Evolutionary conservation across 306 rosid species (phyloP).

Genomic region (Cicer bijugum): DNA sequence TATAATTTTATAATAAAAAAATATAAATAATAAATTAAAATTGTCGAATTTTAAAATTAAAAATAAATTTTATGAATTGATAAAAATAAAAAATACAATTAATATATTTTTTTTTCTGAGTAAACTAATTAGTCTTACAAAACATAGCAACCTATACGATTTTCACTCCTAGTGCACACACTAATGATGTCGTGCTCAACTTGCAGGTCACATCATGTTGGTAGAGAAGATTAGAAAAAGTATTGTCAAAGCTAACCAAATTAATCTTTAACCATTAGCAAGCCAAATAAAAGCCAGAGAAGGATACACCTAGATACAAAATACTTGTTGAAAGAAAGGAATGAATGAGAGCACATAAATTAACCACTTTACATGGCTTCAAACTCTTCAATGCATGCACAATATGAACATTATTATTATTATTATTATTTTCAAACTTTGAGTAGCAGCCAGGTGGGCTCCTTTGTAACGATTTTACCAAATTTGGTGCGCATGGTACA

Average conservation of each 20-base stretch:
- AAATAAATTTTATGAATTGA: too few relatives aligned
- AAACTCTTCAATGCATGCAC: slow-evolving; percentile 27
- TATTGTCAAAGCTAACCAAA: slow-evolving; percentile 30
- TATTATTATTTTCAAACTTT: too few relatives aligned
- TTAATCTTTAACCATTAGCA: slow-evolving; percentile 24
- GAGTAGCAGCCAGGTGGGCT: slow-evolving; percentile 56
- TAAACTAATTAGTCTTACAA: too few relatives aligned
- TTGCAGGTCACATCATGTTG: slow-evolving; percentile 20
- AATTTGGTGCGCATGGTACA: slow-evolving; percentile 69
- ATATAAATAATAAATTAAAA: too few relatives aligned
- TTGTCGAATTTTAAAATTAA: too few relatives aligned
- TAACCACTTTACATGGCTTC: slow-evolving; percentile 9
- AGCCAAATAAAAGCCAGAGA: slow-evolving; percentile 37
- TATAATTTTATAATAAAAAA: too few relatives aligned
- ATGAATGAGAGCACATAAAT: neutral
- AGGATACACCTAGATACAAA: slow-evolving; percentile 16
- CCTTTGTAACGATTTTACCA: slow-evolving; percentile 43
- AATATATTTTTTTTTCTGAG: too few relatives aligned
- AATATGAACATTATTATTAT: too few relatives aligned
- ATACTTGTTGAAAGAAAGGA: neutral
- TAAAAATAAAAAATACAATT: too few relatives aligned
- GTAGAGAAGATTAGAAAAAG: neutral
- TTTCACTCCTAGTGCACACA: too few relatives aligned
- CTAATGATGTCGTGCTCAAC: slow-evolving; percentile 4
- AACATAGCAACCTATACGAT: too few relatives aligned